These are phyloP conservation scores for Gypsophila paniculata DNA, from an alignment of 179 eudicot species.

Conservation along the genomic window DNA sequence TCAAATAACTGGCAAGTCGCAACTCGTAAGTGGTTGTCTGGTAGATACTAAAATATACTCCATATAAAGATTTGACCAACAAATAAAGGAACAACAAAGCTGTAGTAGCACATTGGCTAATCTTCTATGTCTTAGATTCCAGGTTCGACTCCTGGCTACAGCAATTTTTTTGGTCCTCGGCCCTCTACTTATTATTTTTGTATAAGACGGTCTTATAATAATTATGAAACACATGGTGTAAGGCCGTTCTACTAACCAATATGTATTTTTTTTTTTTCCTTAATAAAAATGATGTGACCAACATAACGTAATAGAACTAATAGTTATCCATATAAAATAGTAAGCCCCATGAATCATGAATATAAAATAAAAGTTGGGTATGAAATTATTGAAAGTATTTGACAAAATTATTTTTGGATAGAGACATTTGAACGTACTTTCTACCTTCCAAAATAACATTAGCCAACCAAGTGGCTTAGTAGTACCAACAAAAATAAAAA, in stretches of 20 bases:
- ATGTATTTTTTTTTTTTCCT: not conserved
- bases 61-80: too few species aligned
- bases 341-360: slow-evolving; percentile 8
- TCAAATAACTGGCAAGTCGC: too few species aligned
- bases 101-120: not conserved
- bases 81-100: not conserved
- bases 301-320: not conserved
- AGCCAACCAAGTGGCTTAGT: not conserved
- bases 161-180: too few species aligned
- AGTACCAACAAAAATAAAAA: too few species aligned
- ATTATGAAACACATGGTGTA: too few species aligned
- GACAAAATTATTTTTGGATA: slow-evolving; percentile 4
- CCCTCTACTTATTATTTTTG: too few species aligned
- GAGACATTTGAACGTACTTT: slow-evolving; percentile 18
- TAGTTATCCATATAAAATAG: slow-evolving; percentile 1
- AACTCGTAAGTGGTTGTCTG: too few species aligned
- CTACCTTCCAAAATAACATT: slow-evolving; percentile 6
- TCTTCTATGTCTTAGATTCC: not conserved
- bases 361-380: not conserved
- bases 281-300: not conserved
- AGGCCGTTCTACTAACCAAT: too few species aligned
- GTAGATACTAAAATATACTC: too few species aligned
- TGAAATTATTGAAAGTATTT: not conserved
- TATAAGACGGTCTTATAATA: too few species aligned
- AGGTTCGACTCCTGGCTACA: too few species aligned